phyloP scores from a whole-genome alignment of 2,329 filamentous ascomycete genomes.

The Monilinia aucupariae region DNA sequence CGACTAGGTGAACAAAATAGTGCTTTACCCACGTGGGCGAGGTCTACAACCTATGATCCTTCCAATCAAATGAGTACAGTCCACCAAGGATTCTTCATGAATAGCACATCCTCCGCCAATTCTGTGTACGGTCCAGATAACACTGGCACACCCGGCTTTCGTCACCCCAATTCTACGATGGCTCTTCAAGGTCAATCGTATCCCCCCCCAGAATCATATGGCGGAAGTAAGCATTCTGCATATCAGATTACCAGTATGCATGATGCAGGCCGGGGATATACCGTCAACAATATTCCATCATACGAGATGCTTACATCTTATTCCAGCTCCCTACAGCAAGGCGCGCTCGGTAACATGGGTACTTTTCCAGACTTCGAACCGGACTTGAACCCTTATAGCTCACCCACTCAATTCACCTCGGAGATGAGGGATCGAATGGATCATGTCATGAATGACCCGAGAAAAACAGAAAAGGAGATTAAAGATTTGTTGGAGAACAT shows the following conservation, averaged over 20 bases:
- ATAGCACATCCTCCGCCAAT: not conserved
- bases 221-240: not conserved
- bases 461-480: conserved; percentile 59
- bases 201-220: not conserved
- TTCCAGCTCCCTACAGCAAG: conserved; percentile 2
- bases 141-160: conserved; percentile 2
- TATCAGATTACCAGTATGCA: not conserved
- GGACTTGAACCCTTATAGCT: conserved; percentile 28
- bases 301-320: not conserved
- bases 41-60: no score
- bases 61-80: not conserved
- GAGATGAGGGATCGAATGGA: conserved; percentile 25
- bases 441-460: conserved; percentile 40
- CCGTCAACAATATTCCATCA: conserved; percentile 6
- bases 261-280: not conserved
- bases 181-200: not conserved
- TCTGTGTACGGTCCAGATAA: not conserved
- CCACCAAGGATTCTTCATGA: not conserved
- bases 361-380: conserved; percentile 28
- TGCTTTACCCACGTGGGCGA: not conserved
- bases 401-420: conserved; percentile 34
- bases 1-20: not conserved
- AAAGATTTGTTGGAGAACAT: conserved; percentile 67
- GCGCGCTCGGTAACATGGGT: not conserved
- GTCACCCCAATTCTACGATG: conserved; percentile 7